A percentile compares a stretch with the other conserved stretches of the same genome.
Evolutionary conservation across 192 early-diverging fungal genomes (phyloP).

Genomic region (Entomortierella chlamydospora): DNA sequence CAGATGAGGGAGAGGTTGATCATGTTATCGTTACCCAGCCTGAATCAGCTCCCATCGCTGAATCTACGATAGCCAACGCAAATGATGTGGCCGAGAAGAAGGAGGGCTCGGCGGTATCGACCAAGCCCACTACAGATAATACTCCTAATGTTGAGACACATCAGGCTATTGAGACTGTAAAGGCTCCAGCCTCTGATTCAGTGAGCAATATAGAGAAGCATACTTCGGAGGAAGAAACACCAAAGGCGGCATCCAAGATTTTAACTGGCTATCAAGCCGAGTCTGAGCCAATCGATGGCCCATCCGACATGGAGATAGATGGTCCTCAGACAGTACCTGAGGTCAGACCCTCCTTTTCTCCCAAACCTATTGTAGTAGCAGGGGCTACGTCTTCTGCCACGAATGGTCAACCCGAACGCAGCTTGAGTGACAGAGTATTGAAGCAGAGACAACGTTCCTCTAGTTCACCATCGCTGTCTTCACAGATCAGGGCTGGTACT

Average conservation of each 20-base stretch:
- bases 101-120: background rate
- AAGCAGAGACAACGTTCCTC: slow-evolving; percentile 7
- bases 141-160: background rate
- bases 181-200: no score
- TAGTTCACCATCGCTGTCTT: background rate
- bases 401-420: background rate
- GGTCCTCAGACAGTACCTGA: slow-evolving; percentile 10
- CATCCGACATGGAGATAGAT: slow-evolving; percentile 15
- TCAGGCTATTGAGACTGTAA: no score
- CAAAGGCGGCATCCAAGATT: background rate
- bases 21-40: background rate
- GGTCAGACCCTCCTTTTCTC: background rate
- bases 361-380: background rate
- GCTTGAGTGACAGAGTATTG: background rate
- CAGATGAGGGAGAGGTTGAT: background rate
- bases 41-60: background rate
- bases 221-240: background rate
- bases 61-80: no score
- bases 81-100: no score
- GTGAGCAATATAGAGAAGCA: background rate
- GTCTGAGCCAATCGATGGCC: background rate
- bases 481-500: background rate
- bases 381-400: background rate
- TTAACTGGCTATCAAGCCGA: background rate
- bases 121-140: background rate